A percentile compares a stretch with the other conserved stretches of the same genome.
Conservation (phyloP, 2,329 filamentous ascomycete species). For the Grosmannia clavigera region DNA sequence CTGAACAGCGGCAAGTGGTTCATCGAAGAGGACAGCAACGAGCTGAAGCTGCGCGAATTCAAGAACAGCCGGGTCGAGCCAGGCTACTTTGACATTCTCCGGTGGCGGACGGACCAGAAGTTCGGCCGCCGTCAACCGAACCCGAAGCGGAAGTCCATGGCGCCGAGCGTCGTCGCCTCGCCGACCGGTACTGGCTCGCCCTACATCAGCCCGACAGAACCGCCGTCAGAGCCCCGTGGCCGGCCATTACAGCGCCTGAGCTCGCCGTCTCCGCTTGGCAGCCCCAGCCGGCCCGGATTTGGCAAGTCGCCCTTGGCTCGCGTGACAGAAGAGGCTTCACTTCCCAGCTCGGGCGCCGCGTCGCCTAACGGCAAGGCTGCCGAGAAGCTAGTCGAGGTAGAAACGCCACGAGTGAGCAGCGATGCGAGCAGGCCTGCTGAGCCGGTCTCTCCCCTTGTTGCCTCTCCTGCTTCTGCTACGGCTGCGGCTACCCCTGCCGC, state of each 20-base stretch:
- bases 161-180: conserved; percentile 24
- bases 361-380: conserved; percentile 28
- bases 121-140: conserved; percentile 51
- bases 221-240: conserved; percentile 49
- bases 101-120: conserved; percentile 94
- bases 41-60: conserved; percentile 88
- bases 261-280: conserved; percentile 49
- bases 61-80: conserved; percentile 82
- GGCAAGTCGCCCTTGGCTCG: conserved; percentile 60
- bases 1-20: conserved; percentile 79
- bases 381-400: conserved; percentile 42
- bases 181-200: conserved; percentile 40
- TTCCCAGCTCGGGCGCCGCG: conserved; percentile 21
- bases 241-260: conserved; percentile 59
- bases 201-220: conserved; percentile 54
- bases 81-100: conserved; percentile 83
- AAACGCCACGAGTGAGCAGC: conserved; percentile 36
- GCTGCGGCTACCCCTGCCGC: too few species aligned
- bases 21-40: conserved; percentile 82
- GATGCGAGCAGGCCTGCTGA: conserved; percentile 20
- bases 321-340: conserved; percentile 55
- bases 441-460: too few species aligned
- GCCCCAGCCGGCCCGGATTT: conserved; percentile 52
- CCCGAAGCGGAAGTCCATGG: conserved; percentile 41
- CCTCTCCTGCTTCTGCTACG: too few species aligned